A percentile compares a stretch with the other conserved stretches of the same genome.
phyloP scores from a whole-genome alignment of 257 asterid genomes.

The Solanum peruvianum region DNA sequence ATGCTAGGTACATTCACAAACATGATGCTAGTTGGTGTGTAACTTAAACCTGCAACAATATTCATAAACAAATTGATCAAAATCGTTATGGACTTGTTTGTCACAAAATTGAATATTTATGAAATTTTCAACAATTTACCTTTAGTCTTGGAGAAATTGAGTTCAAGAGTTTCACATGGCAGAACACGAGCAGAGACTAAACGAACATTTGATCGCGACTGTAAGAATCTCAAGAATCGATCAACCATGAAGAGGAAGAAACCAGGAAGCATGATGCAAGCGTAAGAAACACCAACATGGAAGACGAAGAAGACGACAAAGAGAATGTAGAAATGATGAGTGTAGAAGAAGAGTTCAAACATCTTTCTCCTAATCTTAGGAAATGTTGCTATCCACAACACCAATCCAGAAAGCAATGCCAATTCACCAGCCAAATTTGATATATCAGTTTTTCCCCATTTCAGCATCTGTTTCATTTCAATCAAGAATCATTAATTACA shows the following conservation, averaged over 20 bases:
- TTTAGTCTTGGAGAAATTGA: slow-evolving; percentile 58
- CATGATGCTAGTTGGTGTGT: slow-evolving; percentile 67
- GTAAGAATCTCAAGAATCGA: slow-evolving; percentile 63
- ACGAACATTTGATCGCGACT: slow-evolving; percentile 52
- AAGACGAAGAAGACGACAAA: slow-evolving; percentile 64
- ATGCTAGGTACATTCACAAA: slow-evolving; percentile 65
- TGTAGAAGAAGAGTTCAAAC: slow-evolving; percentile 78
- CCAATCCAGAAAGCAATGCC: slow-evolving; percentile 52
- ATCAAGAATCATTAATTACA: background rate
- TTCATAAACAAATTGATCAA: background rate
- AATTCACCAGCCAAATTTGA: slow-evolving; percentile 78
- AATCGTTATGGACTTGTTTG: background rate
- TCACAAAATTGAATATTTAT: background rate
- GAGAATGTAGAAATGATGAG: slow-evolving; percentile 63
- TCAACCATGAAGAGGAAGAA: slow-evolving; percentile 79
- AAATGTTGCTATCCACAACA: slow-evolving; percentile 55
- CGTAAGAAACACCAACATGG: slow-evolving; percentile 48
- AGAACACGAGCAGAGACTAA: slow-evolving; percentile 48
- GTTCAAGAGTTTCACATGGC: slow-evolving; percentile 51
- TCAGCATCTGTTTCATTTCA: slow-evolving; percentile 31
- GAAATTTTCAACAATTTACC: slow-evolving; percentile 11
- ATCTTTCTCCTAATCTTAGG: slow-evolving; percentile 59
- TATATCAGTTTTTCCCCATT: slow-evolving; percentile 50
- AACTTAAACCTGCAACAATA: slow-evolving; percentile 29
- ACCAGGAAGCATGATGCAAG: slow-evolving; percentile 68